Conservation (phyloP, 371 early-diverging fungal genomes). For the Circinella minor region DNA sequence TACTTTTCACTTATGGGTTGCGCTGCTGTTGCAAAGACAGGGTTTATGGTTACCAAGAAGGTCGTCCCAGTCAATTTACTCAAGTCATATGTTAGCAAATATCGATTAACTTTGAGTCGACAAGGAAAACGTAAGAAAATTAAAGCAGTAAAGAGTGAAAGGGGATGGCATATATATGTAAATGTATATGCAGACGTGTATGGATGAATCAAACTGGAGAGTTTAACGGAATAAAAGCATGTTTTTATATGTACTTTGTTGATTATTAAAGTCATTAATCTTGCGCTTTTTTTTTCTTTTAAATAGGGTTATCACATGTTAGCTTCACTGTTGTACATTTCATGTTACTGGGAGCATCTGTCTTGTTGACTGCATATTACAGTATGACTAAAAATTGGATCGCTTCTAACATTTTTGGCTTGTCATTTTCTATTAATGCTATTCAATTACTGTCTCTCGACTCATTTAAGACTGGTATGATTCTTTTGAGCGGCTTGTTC, state of each 20-base stretch:
- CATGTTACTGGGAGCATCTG: conserved; percentile 58
- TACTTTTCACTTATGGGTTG: conserved; percentile 89
- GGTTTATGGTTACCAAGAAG: conserved; percentile 57
- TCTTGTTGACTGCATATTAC: conserved; percentile 77
- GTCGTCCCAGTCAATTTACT: conserved; percentile 52
- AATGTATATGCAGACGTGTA: background rate
- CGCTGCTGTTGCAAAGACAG: conserved; percentile 73
- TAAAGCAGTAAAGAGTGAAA: background rate
- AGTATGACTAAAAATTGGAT: conserved; percentile 91
- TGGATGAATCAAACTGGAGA: no score
- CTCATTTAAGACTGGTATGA: conserved; percentile 94
- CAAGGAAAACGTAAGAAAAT: conserved; percentile 67
- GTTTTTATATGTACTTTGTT: no score
- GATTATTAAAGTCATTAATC: no score
- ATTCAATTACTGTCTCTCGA: conserved; percentile 90
- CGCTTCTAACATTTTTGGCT: conserved; percentile 87
- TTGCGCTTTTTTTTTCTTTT: background rate
- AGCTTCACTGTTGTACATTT: conserved; percentile 82
- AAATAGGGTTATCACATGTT: conserved; percentile 61
- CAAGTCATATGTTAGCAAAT: conserved; percentile 61
- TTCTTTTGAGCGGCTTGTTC: conserved; percentile 90
- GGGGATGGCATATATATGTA: background rate
- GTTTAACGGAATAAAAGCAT: no score
- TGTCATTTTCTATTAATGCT: conserved; percentile 86
- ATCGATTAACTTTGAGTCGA: conserved; percentile 73